These are phyloP conservation scores for Helminthosporium solani DNA, from an alignment of 2,329 filamentous ascomycete species.

Conservation along the genomic window DNA sequence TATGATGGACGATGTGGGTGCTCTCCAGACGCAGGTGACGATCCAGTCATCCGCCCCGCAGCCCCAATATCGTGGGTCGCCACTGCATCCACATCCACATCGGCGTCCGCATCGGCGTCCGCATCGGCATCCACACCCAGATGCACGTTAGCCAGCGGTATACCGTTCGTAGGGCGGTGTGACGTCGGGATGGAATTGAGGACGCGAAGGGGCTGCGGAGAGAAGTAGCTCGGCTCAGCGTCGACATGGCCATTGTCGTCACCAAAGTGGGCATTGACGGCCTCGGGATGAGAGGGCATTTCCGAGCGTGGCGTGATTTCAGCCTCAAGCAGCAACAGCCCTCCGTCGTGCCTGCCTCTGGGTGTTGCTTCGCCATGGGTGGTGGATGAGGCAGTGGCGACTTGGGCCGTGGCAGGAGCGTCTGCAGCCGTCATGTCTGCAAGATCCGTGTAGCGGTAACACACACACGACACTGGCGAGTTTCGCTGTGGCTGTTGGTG, in stretches of 20 bases:
- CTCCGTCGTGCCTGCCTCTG: neutral
- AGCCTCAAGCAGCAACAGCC: slow-evolving; percentile 18
- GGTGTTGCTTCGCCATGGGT: neutral
- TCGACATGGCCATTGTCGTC: slow-evolving; percentile 20
- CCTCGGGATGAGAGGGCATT: slow-evolving; percentile 35
- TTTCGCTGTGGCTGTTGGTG: no score
- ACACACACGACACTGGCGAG: slow-evolving; percentile 29
- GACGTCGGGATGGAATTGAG: slow-evolving; percentile 35
- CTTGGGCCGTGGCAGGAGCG: slow-evolving; percentile 9
- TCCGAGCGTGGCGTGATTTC: slow-evolving; percentile 46
- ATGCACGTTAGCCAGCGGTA: slow-evolving; percentile 31
- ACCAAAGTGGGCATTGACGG: slow-evolving; percentile 20
- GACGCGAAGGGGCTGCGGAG: slow-evolving; percentile 40
- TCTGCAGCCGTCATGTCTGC: slow-evolving; percentile 11
- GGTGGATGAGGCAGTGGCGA: slow-evolving; percentile 8
- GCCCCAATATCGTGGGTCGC: slow-evolving; percentile 25
- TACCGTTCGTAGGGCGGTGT: slow-evolving; percentile 30
- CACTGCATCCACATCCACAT: neutral
- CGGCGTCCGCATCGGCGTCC: no score
- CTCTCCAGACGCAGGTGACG: slow-evolving; percentile 10
- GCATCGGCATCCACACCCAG: no score
- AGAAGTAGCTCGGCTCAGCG: slow-evolving; percentile 41
- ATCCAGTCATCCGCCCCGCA: slow-evolving; percentile 22
- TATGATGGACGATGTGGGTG: slow-evolving; percentile 39
- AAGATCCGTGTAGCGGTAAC: slow-evolving; percentile 29